Evolutionary conservation across 1,284 basidiomycete genomes (phyloP).

Genomic region (Hymenochaete sp.): DNA sequence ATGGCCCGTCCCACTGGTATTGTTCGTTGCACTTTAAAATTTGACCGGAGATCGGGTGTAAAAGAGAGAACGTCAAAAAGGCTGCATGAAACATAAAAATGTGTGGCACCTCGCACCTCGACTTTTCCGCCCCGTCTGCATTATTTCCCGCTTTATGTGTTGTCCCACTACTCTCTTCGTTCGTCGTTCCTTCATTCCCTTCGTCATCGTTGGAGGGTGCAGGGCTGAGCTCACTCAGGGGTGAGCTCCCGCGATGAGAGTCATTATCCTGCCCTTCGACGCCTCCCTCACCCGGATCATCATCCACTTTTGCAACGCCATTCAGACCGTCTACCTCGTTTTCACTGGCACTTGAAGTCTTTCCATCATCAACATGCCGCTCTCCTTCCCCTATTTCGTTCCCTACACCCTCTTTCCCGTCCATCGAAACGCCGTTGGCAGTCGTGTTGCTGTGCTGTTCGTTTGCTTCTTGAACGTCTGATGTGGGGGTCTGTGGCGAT

Average conservation of each 20-base stretch:
- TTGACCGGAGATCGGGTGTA: neutral
- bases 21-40: too few species aligned
- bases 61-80: neutral
- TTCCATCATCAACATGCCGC: conserved; percentile 1
- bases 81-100: neutral
- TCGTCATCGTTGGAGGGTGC: conserved; percentile 12
- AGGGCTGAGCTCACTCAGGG: conserved; percentile 16
- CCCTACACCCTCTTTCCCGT: conserved; percentile 3
- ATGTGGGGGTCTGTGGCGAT: conserved; percentile 3
- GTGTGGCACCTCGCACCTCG: neutral
- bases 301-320: too few species aligned
- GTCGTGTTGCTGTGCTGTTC: neutral
- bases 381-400: too few species aligned
- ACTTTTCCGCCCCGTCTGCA: neutral
- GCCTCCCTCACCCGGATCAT: neutral
- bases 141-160: neutral
- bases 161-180: neutral
- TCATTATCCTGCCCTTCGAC: conserved; percentile 4
- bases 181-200: conserved; percentile 2
- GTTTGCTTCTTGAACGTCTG: conserved; percentile 4
- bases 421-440: conserved; percentile 4
- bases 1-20: too few species aligned
- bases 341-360: neutral
- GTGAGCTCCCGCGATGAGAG: conserved; percentile 9
- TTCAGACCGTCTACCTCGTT: neutral